Evolutionary conservation across 164 flowering plant genomes (phyloP), one percentile per base, ranked within the genome.

Genomic region (grape (Vitis vinifera)): DNA sequence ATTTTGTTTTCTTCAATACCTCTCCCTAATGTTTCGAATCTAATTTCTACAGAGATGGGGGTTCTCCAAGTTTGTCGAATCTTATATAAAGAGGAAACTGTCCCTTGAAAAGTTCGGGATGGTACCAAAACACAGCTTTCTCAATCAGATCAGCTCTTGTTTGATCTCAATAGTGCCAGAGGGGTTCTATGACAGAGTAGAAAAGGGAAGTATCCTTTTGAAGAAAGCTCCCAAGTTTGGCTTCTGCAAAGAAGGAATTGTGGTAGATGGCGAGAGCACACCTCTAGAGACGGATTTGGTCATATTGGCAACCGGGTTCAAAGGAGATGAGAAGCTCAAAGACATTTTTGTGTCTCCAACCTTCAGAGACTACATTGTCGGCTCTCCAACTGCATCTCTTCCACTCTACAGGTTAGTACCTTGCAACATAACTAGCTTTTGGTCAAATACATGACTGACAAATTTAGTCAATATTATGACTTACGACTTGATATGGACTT

Each of bases 221-320:
- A 76, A 63, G 59, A 68, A 72, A n/a, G 63, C 72, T 10, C 62
- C 31, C 27, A 62, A 68, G 19, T 62, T 72, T 12, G 17, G 76
- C 48, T 76, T 76, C 61, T 72, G 48, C 29, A 30, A 68, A 59
- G 66, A 76, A 37, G 79, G 79, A 3, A 9, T 76, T 3, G 0
- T 72, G 10, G 3, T 72, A 12, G 66, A 67, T 5, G 72, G 69
- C 4, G 72, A 72, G 57, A 52, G 11, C 10, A 12, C 14, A 5
- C 75, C 65, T 1, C n/a, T 76, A 30, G 55, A 63, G 16, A 31
- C 72, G 9, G 79, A 76, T 60, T 3, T 76, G 14, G 78, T 76
- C 7, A 76, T 76, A 10, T n/a, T 74, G 8, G 77, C 77, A n/a
- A 75, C 77, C 0, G 77, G 77, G 16, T 75, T 51, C 65, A 75